These are phyloP conservation scores for Thelonectria discophora DNA, from an alignment of 2,329 filamentous ascomycete species.

Conservation along the genomic window DNA sequence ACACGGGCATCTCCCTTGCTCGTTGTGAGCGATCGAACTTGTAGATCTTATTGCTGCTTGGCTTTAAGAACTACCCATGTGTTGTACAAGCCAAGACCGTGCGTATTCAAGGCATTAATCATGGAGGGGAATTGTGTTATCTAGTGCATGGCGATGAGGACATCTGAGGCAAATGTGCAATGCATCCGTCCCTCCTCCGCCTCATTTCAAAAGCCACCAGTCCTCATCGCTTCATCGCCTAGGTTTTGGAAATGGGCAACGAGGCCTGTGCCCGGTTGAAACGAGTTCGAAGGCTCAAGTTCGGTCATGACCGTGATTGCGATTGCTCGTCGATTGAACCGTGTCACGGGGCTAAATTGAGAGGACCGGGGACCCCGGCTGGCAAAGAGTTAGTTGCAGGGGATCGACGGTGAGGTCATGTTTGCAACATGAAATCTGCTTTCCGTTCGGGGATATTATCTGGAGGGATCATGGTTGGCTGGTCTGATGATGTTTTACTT, in stretches of 20 bases:
- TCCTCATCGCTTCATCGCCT: too few relatives aligned
- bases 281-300: conserved; percentile 13
- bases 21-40: not conserved
- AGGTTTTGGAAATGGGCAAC: too few relatives aligned
- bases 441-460: conserved; percentile 4
- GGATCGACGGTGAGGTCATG: conserved; percentile 39
- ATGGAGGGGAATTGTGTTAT: not conserved
- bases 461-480: not conserved
- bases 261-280: too few relatives aligned
- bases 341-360: too few relatives aligned
- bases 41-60: conserved; percentile 4
- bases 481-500: not conserved
- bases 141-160: not conserved
- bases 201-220: conserved; percentile 5
- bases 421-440: conserved; percentile 7
- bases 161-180: not conserved
- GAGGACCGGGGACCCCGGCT: conserved; percentile 32
- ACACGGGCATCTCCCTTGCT: conserved; percentile 13
- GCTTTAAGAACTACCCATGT: not conserved
- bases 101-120: conserved; percentile 6
- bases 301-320: conserved; percentile 38
- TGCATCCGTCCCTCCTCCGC: not conserved
- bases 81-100: conserved; percentile 2
- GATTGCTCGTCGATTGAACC: conserved; percentile 11
- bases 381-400: conserved; percentile 1